Evolutionary conservation across 805 yeast genomes (phyloP).

Genomic region (Pichia eremophila): DNA sequence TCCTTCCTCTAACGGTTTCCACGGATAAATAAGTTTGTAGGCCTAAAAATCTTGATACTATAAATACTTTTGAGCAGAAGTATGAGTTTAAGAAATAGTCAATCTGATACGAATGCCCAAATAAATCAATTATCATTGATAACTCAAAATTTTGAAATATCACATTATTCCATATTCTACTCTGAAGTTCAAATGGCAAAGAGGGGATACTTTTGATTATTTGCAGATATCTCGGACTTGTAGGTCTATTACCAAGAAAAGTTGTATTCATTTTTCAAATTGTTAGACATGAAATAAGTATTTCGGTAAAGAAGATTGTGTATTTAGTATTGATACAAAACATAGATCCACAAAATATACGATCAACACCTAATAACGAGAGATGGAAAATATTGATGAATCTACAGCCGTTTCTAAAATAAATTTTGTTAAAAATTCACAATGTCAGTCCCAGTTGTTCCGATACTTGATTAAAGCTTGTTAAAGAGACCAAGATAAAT

Average conservation of each 20-base stretch:
- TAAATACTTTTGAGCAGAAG: background rate
- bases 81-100: background rate
- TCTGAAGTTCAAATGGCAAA: slow-evolving; percentile 4
- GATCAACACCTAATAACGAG: no score
- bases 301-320: no score
- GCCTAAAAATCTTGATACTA: slow-evolving; percentile 1
- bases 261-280: no score
- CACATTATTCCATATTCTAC: slow-evolving; percentile 1
- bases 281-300: no score
- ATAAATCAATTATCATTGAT: background rate
- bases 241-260: no score
- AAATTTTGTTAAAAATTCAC: no score
- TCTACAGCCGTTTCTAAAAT: no score
- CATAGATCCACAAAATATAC: no score
- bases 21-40: background rate
- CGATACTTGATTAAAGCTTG: background rate
- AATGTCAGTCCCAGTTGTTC: no score
- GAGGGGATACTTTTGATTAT: background rate
- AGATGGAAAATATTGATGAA: no score
- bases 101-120: background rate
- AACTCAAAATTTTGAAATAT: slow-evolving; percentile 1
- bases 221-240: background rate
- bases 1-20: background rate
- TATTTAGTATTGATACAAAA: no score
- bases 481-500: background rate